Conservation (phyloP, 176 grass and related monocot species). For the Hordeum vulgare region DNA sequence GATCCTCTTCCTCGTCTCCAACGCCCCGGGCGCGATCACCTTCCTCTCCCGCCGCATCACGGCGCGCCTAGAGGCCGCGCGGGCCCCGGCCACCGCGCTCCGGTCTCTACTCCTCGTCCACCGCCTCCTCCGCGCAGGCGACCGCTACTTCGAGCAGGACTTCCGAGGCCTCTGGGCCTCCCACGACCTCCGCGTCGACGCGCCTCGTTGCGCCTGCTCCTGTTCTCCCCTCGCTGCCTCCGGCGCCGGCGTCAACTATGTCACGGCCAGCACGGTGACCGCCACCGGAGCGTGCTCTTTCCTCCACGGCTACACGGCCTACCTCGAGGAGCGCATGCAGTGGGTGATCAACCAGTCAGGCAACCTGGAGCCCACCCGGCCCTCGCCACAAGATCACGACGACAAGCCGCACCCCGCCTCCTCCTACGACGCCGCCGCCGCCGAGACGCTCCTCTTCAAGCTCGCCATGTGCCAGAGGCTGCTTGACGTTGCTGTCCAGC, state of each 20-base stretch:
- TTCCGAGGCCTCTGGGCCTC: slow-evolving; percentile 60
- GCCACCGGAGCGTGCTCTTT: slow-evolving; percentile 39
- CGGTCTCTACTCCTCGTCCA: slow-evolving; percentile 67
- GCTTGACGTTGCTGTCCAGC: slow-evolving; percentile 74
- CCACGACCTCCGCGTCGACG: slow-evolving; percentile 48
- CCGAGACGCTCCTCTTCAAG: slow-evolving; percentile 38
- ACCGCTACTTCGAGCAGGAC: slow-evolving; percentile 85
- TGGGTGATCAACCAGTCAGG: slow-evolving; percentile 85
- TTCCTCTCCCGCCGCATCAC: slow-evolving; percentile 87
- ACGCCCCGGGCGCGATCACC: slow-evolving; percentile 73
- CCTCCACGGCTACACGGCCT: slow-evolving; percentile 64
- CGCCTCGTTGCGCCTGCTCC: slow-evolving; percentile 26
- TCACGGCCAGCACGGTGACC: neutral
- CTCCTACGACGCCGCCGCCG: slow-evolving; percentile 9
- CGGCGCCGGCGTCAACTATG: neutral
- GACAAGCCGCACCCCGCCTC: neutral
- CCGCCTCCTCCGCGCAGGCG: slow-evolving; percentile 82
- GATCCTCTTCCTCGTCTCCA: slow-evolving; percentile 94
- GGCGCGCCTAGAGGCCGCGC: slow-evolving; percentile 39
- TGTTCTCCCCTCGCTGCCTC: neutral
- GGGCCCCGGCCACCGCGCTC: slow-evolving; percentile 44
- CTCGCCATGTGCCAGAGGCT: slow-evolving; percentile 68
- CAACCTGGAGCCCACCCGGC: slow-evolving; percentile 56
- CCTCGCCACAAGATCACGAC: neutral
- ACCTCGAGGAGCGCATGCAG: slow-evolving; percentile 77